Evolutionary conservation across 352 stramenopile genomes (phyloP), one percentile per base, ranked within the genome.

Genomic region (Phytophthora foliorum): DNA sequence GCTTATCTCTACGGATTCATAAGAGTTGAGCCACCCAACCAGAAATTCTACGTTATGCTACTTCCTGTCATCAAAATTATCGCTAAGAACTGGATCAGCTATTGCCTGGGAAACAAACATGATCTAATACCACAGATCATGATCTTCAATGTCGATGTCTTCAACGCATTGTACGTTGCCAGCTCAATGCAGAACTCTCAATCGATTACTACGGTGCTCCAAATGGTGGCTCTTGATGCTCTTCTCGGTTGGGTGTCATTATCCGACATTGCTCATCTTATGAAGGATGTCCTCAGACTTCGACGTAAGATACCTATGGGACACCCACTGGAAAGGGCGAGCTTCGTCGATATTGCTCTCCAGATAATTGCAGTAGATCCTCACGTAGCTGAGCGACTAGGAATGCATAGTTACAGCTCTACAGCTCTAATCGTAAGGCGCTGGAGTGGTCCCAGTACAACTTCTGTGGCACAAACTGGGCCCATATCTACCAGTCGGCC

Each of bases 111-210:
- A 5, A 32, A 25, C 14, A 74, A 69, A 13, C 44, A 67, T 11
- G 71, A 81, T 38, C 21, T 66, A 7, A 79, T 76, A 45, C 64
- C 76, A 1, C 63, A 87, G 55, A 69, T 78, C 3, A 69, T 84
- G 19, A 72, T 83, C 11, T 81, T 87, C 68, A 82, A 87, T 21
- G 67, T 80, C 34, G 74, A 87, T 38, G 51, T 87, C 11, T 83
- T 83, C 62, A 77, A 84, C 44, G 48, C 79, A 25, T 45, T 87
- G 0, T 87, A 68, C 21, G 65, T 84, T 13, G 49, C 79, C 0
- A 67, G 67, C 25, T 81, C 68, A 13, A 81, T 87, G 76, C 67
- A 81, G 31, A 78, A 64, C 29, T 60, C 75, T 1, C 67, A 65
- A 19, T 78, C 67, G 0, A 58, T 67, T 5, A 52, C 25, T 6